A percentile compares a stretch with the other conserved stretches of the same genome.
These are phyloP conservation scores for Acanthamoeba healyi DNA, from an alignment of 208 protist species.

Conservation along the genomic window DNA sequence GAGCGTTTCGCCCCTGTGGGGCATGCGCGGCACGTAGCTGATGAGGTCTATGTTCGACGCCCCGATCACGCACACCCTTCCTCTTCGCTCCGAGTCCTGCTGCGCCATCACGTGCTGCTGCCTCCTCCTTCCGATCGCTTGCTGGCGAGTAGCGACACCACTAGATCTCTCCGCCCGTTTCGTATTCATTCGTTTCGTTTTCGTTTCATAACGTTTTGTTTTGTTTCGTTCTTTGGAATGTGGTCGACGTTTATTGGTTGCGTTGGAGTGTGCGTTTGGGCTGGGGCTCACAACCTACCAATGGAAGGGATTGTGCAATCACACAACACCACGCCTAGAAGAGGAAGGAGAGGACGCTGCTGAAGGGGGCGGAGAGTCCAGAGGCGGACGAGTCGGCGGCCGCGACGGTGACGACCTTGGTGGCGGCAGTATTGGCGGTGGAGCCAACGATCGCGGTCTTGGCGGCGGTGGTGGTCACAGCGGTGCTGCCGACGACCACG, in stretches of 20 bases:
- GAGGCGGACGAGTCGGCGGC: not conserved
- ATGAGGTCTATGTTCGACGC: slow-evolving; percentile 49
- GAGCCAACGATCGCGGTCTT: not conserved
- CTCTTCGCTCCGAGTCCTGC: not conserved
- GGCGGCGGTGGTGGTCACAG: not conserved
- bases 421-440: not conserved
- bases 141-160: too few relatives aligned
- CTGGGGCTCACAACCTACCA: too few relatives aligned
- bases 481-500: not conserved
- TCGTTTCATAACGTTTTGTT: too few relatives aligned
- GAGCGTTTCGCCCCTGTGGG: not conserved
- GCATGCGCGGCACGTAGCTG: slow-evolving; percentile 12
- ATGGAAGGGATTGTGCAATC: too few relatives aligned
- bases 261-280: too few relatives aligned
- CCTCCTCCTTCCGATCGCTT: too few relatives aligned
- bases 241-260: too few relatives aligned
- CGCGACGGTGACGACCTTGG: not conserved
- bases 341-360: not conserved
- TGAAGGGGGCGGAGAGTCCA: not conserved
- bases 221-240: too few relatives aligned
- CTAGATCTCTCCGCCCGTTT: too few relatives aligned
- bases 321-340: too few relatives aligned
- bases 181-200: too few relatives aligned
- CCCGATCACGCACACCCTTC: not conserved
- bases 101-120: too few relatives aligned